These are phyloP conservation scores for Aspergillus diversus DNA, from an alignment of 495 filamentous ascomycete genomes.

Conservation along the genomic window DNA sequence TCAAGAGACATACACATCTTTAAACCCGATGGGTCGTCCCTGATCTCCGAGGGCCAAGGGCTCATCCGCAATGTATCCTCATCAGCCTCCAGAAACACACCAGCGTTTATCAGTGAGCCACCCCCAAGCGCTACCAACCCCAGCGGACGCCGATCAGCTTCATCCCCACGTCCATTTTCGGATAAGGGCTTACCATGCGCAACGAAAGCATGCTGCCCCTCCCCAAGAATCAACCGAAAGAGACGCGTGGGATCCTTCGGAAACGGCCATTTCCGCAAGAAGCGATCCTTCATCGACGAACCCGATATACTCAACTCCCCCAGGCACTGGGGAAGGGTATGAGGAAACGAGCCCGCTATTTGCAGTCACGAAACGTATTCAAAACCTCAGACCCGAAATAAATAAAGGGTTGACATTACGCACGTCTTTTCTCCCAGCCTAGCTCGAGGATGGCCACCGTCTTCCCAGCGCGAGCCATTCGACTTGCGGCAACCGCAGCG, in stretches of 20 bases:
- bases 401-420: slow-evolving; percentile 1
- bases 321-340: slow-evolving; percentile 44
- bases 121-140: slow-evolving; percentile 58
- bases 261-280: slow-evolving; percentile 3
- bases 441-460: slow-evolving; percentile 65
- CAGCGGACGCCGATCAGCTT: background rate
- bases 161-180: background rate
- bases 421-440: slow-evolving; percentile 64
- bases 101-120: slow-evolving; percentile 68
- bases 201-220: slow-evolving; percentile 68
- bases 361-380: background rate
- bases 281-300: slow-evolving; percentile 24
- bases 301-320: slow-evolving; percentile 61
- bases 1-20: background rate
- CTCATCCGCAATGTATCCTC: slow-evolving; percentile 54
- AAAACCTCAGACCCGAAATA: too few species aligned
- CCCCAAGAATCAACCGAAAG: slow-evolving; percentile 65
- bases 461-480: slow-evolving; percentile 64
- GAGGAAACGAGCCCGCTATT: slow-evolving; percentile 62
- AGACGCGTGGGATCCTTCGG: slow-evolving; percentile 60
- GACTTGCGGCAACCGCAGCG: slow-evolving; percentile 65
- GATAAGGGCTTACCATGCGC: slow-evolving; percentile 56
- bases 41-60: slow-evolving; percentile 63
- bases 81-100: slow-evolving; percentile 67
- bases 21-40: slow-evolving; percentile 39